phyloP scores from a whole-genome alignment of 371 early-diverging fungal genomes.

The Mucor ambiguus region DNA sequence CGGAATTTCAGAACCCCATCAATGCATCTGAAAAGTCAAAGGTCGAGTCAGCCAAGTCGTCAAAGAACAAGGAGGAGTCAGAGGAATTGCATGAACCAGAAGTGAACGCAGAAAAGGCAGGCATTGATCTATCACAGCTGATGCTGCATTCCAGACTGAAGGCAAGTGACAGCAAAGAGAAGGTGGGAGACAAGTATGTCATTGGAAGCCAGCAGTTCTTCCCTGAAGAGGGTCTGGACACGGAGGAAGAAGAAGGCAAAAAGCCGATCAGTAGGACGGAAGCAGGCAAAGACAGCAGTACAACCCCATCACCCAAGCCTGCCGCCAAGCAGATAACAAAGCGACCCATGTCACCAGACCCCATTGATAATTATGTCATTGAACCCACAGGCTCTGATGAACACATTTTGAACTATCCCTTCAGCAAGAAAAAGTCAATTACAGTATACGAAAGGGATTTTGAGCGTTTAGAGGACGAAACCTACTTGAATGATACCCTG shows the following conservation, averaged over 20 bases:
- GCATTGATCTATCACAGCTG: background rate
- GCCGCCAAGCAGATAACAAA: background rate
- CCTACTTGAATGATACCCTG: slow-evolving; percentile 24
- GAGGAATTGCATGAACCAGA: background rate
- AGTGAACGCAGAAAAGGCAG: background rate
- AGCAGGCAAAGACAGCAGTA: background rate
- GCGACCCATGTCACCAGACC: background rate
- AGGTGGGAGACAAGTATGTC: background rate
- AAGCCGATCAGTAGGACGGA: too few species aligned
- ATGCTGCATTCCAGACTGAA: background rate
- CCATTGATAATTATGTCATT: slow-evolving; percentile 12
- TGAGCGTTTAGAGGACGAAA: slow-evolving; percentile 10
- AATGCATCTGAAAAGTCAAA: too few species aligned
- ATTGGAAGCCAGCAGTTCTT: background rate
- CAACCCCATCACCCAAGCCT: background rate
- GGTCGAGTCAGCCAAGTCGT: background rate
- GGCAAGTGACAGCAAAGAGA: background rate
- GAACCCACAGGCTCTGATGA: slow-evolving; percentile 12
- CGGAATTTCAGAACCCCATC: too few species aligned
- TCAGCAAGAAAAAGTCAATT: slow-evolving; percentile 7
- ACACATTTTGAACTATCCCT: slow-evolving; percentile 21
- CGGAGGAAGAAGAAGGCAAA: background rate
- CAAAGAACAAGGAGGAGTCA: background rate
- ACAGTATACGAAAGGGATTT: slow-evolving; percentile 15
- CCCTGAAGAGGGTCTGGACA: background rate